phyloP scores from a whole-genome alignment of 108 stramenopile species.

The Skeletonema tropicum region DNA sequence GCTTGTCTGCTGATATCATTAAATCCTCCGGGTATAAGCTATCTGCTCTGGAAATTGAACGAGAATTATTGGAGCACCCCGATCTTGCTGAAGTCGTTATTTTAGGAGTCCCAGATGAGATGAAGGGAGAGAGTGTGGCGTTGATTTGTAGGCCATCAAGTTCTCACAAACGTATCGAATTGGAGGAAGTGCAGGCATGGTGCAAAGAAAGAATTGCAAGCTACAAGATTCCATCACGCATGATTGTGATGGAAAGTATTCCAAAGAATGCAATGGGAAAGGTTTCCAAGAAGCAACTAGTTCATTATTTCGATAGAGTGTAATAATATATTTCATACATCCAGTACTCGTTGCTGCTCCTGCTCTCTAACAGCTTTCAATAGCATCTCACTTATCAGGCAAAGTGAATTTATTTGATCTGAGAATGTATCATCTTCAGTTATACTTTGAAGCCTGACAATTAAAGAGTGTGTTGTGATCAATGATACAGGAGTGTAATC shows the following conservation, averaged over 20 bases:
- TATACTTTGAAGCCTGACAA: conserved; percentile 66
- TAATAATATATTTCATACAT: conserved; percentile 8
- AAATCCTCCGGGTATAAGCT: conserved; percentile 56
- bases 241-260: conserved; percentile 51
- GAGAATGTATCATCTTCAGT: conserved; percentile 47
- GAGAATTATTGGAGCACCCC: conserved; percentile 49
- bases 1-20: conserved; percentile 54
- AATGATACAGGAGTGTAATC: conserved; percentile 46
- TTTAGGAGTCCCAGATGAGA: conserved; percentile 44
- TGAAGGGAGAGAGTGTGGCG: conserved; percentile 44
- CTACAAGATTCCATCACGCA: conserved; percentile 52
- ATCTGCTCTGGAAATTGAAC: conserved; percentile 60
- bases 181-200: conserved; percentile 53
- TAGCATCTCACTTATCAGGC: conserved; percentile 65
- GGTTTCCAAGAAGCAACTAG: conserved; percentile 69
- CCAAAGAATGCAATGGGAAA: conserved; percentile 82
- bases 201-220: conserved; percentile 32
- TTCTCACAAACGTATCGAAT: not conserved
- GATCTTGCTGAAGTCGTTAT: conserved; percentile 35
- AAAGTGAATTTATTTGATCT: conserved; percentile 61
- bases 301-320: conserved; percentile 8
- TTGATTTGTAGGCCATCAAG: conserved; percentile 15
- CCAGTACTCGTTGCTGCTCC: conserved; percentile 23
- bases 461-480: conserved; percentile 64
- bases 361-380: conserved; percentile 59